Evolutionary conservation across 306 rosid genomes (phyloP), one percentile per base, ranked within the genome.

Genomic region (Phaseolus lunatus): DNA sequence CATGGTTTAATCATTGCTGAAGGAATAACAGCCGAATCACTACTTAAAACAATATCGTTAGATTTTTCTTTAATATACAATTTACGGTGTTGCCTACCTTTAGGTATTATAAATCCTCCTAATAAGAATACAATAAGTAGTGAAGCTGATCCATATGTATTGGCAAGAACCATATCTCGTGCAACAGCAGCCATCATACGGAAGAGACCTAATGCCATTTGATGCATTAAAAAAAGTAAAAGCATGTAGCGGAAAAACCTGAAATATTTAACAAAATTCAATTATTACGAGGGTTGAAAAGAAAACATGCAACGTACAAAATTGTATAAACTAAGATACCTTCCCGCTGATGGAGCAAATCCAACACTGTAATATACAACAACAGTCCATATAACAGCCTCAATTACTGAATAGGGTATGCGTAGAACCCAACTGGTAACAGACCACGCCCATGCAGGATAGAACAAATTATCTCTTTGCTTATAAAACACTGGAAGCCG

Each of bases 381-480:
- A 77, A 73, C 53, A 56, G 88, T 82, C 98, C 98, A 93, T 49
- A 93, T 93, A 29, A 93, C 59, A 31, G 98, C 78, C 88, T 93
- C 98, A 29, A 93, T 9, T 43, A 90, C 0, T 2, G 98, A 93
- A 82, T 90, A 93, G 5, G 98, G 98, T 53, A 93, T 76, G 59
- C 96, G 92, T 81, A 90, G 80, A 80, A 91, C 35, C 98, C 92
- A 93, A 73, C 94, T 91, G 72, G 86, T 50, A 12, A 84, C 6
- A 52, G 97, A 87, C 97, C 98, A 93, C 13, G 91, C 88, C 93
- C 97, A 93, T 18, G 98, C 91, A 74, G 98, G 92, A 79, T 91
- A 89, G 85, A 93, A 93, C 20, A 85, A 67, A 84, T 88, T 93
- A 64, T 93, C 97, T 66, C 98, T 88, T 82, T 93, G 97, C 88